A percentile compares a stretch with the other conserved stretches of the same genome.
phyloP scores from a whole-genome alignment of 371 early-diverging fungal genomes.

The Dentiscutata heterogama region DNA sequence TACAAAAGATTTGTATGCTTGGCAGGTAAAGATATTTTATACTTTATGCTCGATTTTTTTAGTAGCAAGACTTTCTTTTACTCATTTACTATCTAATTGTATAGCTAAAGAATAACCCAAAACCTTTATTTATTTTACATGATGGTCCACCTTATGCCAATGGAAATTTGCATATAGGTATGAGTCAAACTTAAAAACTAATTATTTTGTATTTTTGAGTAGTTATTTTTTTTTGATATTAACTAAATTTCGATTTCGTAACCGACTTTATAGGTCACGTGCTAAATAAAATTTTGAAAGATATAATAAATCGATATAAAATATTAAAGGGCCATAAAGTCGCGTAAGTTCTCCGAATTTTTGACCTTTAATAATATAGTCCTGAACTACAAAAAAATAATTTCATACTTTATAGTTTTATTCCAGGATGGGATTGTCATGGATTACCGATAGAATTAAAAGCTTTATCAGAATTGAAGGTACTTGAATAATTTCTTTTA shows the following conservation, averaged over 20 bases:
- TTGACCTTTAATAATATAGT: background rate
- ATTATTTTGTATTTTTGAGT: background rate
- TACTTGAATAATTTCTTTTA: slow-evolving; percentile 23
- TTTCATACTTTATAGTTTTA: slow-evolving; percentile 62
- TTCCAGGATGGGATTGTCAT: slow-evolving; percentile 98
- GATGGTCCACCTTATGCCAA: slow-evolving; percentile 99
- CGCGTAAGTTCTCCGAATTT: slow-evolving; percentile 58
- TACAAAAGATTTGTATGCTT: slow-evolving; percentile 75
- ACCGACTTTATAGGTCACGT: slow-evolving; percentile 75
- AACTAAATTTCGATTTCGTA: background rate
- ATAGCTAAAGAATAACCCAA: slow-evolving; percentile 68
- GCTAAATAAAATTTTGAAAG: slow-evolving; percentile 95
- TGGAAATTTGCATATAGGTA: slow-evolving; percentile 91
- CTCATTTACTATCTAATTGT: background rate
- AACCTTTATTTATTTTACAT: slow-evolving; percentile 83
- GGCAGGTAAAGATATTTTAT: slow-evolving; percentile 67
- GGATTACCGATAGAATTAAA: slow-evolving; percentile 97
- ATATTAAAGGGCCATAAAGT: slow-evolving; percentile 89
- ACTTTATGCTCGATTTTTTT: background rate
- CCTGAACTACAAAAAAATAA: background rate
- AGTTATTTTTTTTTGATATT: background rate
- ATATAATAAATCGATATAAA: slow-evolving; percentile 89
- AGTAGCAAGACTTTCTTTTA: background rate
- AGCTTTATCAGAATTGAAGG: slow-evolving; percentile 76
- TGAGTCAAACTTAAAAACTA: background rate